Percentiles rank a stretch among this genome's conserved stretches.
phyloP scores from a whole-genome alignment of 768 basidiomycete genomes.

The Lyophyllum shimeji region DNA sequence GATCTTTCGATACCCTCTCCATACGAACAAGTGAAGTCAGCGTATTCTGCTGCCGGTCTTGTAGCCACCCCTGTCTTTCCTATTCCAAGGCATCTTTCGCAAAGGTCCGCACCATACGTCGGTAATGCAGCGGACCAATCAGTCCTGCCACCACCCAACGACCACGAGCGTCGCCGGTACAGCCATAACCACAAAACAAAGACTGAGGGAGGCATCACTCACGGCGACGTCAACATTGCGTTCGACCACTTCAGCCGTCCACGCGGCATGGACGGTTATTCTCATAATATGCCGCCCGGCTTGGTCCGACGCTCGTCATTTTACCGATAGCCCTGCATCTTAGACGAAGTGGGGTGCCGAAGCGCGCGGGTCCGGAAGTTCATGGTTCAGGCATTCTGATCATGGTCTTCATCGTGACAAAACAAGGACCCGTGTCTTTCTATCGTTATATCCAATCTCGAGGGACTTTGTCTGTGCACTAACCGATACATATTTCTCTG shows the following conservation, averaged over 20 bases:
- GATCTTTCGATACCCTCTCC: not conserved
- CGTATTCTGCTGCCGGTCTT: not conserved
- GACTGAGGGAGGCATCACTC: not conserved
- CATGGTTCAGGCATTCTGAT: too few species aligned
- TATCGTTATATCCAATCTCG: too few species aligned
- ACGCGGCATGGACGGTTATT: not conserved
- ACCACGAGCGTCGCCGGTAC: not conserved
- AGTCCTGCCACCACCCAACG: constrained; percentile 9
- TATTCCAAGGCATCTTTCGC: not conserved
- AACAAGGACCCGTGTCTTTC: too few species aligned
- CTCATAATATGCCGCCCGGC: not conserved
- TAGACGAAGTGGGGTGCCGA: too few species aligned
- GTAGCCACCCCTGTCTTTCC: not conserved
- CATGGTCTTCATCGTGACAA: too few species aligned
- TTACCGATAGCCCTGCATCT: too few species aligned
- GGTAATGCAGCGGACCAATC: constrained; percentile 17
- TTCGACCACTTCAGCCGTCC: not conserved
- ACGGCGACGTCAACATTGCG: not conserved
- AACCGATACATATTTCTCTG: too few species aligned
- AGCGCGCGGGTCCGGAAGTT: too few species aligned
- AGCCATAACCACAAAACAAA: not conserved
- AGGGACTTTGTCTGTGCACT: too few species aligned
- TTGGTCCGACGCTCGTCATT: too few species aligned
- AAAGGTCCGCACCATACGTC: constrained; percentile 13
- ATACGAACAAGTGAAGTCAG: constrained; percentile 4